These are phyloP conservation scores for Magnaporthiopsis poae DNA, from an alignment of 2,329 filamentous ascomycete species.

Conservation along the genomic window DNA sequence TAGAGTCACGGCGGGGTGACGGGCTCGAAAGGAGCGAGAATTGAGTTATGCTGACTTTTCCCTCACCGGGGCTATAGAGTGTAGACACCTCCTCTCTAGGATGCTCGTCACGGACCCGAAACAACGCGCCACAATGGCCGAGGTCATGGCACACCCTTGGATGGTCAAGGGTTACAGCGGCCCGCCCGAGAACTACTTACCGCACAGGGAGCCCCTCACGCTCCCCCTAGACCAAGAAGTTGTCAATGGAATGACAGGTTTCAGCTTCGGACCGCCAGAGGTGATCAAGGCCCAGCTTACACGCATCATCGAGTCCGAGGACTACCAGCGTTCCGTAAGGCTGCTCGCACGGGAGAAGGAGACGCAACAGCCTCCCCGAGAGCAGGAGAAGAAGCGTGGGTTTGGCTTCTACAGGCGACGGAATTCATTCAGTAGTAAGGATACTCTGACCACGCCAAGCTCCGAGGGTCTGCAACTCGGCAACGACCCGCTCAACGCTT, in stretches of 20 bases:
- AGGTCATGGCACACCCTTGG: conserved; percentile 94
- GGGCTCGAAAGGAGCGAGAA: not conserved
- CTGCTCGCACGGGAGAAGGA: conserved; percentile 59
- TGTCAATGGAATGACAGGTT: conserved; percentile 89
- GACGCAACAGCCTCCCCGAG: conserved; percentile 44
- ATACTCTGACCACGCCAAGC: conserved; percentile 76
- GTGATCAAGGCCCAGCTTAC: conserved; percentile 72
- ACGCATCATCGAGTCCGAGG: conserved; percentile 81
- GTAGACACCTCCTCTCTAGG: conserved; percentile 79
- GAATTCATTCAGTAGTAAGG: conserved; percentile 79
- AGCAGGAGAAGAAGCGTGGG: conserved; percentile 73
- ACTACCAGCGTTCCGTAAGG: conserved; percentile 79
- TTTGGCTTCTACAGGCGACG: conserved; percentile 90
- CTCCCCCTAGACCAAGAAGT: conserved; percentile 75
- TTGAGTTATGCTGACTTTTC: not conserved
- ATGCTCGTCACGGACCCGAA: conserved; percentile 94
- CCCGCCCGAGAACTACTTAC: conserved; percentile 82
- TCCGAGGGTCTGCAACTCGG: conserved; percentile 74
- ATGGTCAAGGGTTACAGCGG: conserved; percentile 83
- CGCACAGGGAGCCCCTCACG: conserved; percentile 71
- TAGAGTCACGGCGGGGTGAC: not conserved
- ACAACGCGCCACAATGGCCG: conserved; percentile 73
- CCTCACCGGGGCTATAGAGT: conserved; percentile 51
- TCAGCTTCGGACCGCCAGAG: conserved; percentile 87
- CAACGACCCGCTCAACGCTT: conserved; percentile 83